A percentile compares a stretch with the other conserved stretches of the same genome.
Conservation (phyloP, 192 early-diverging fungal genomes). For the Coemansia sp. region DNA sequence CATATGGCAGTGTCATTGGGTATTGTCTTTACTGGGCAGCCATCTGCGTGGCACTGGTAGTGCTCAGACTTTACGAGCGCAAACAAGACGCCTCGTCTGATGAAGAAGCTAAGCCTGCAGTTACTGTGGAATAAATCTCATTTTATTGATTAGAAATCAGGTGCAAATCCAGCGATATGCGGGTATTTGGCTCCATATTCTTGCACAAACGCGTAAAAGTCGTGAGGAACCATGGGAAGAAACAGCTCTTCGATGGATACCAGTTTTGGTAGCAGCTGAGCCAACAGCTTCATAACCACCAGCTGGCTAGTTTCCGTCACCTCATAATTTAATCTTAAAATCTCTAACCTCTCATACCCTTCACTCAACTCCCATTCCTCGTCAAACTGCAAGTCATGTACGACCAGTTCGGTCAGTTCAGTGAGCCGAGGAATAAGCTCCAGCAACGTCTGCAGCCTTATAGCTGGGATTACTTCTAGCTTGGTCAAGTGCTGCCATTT, state of each 20-base stretch:
- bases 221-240: background rate
- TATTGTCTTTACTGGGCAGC: constrained; percentile 82
- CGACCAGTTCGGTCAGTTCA: background rate
- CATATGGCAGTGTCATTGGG: constrained; percentile 65
- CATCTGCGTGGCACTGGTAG: constrained; percentile 54
- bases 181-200: constrained; percentile 5
- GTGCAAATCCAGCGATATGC: constrained; percentile 9
- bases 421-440: background rate
- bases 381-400: constrained; percentile 3
- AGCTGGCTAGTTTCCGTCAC: background rate
- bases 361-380: background rate
- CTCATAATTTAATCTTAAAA: background rate
- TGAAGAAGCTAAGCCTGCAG: too few relatives aligned
- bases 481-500: background rate
- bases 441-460: background rate
- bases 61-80: constrained; percentile 24
- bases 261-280: background rate
- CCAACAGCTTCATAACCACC: constrained; percentile 1
- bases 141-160: too few relatives aligned
- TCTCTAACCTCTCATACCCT: background rate
- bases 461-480: constrained; percentile 1
- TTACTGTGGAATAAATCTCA: too few relatives aligned
- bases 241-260: constrained; percentile 10
- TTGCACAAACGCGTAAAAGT: constrained; percentile 7
- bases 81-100: constrained; percentile 6